phyloP scores from a whole-genome alignment of 495 filamentous ascomycete species.

The Lophium mytilinum region DNA sequence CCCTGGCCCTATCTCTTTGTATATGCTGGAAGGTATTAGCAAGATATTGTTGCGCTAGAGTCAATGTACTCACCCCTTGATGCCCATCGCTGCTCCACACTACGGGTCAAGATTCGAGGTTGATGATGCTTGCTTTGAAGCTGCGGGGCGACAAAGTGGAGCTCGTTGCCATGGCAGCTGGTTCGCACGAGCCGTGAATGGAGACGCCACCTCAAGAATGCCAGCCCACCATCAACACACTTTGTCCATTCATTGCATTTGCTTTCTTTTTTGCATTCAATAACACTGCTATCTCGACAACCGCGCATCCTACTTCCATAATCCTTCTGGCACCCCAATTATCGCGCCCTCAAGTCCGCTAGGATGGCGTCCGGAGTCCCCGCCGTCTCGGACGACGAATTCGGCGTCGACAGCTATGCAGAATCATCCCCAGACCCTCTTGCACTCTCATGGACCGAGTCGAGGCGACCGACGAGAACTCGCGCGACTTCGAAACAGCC shows the following conservation, averaged over 20 bases:
- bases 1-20: constrained; percentile 77
- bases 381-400: constrained; percentile 3
- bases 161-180: background rate
- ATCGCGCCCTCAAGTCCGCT: too few species aligned
- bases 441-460: constrained; percentile 1
- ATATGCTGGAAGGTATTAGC: constrained; percentile 52
- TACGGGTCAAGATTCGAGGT: background rate
- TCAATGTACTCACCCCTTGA: constrained; percentile 27
- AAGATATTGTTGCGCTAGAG: background rate
- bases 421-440: constrained; percentile 29
- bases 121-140: background rate
- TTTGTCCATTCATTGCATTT: background rate
- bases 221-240: background rate
- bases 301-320: too few species aligned
- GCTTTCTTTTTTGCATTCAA: background rate
- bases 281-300: too few species aligned
- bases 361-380: background rate
- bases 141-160: background rate
- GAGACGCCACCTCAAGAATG: background rate
- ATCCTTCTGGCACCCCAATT: too few species aligned
- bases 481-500: background rate
- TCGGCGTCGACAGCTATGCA: constrained; percentile 10
- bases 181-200: background rate
- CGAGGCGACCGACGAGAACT: background rate
- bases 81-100: constrained; percentile 29